Evolutionary conservation across 2,329 filamentous ascomycete genomes (phyloP).

Genomic region (Fusarium pseudograminearum): DNA sequence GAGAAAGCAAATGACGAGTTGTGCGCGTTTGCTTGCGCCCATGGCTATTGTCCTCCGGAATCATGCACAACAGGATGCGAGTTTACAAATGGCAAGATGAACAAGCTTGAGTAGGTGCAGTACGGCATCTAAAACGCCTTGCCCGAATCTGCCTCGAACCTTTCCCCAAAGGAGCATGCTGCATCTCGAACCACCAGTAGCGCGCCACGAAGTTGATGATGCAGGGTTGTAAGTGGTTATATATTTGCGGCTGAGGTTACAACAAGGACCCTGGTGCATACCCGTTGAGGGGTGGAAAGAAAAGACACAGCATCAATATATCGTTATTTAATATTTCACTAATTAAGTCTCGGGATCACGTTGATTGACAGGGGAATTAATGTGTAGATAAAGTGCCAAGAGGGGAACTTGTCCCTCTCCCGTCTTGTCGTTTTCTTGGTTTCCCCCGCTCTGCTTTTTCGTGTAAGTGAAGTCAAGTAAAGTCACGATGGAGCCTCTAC

Average conservation of each 20-base stretch:
- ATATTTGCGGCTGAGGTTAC: slow-evolving; percentile 32
- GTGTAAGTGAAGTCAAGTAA: slow-evolving; percentile 15
- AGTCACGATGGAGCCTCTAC: slow-evolving; percentile 31
- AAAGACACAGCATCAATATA: background rate
- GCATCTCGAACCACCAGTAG: slow-evolving; percentile 21
- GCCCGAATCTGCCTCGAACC: slow-evolving; percentile 13
- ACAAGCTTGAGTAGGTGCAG: background rate
- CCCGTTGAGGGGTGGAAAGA: slow-evolving; percentile 26
- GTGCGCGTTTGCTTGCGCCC: slow-evolving; percentile 26
- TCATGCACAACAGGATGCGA: slow-evolving; percentile 12
- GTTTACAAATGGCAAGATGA: background rate
- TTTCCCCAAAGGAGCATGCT: slow-evolving; percentile 13
- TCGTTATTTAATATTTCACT: slow-evolving; percentile 17
- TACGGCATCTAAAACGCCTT: slow-evolving; percentile 14
- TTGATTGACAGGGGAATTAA: slow-evolving; percentile 18
- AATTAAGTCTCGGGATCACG: background rate
- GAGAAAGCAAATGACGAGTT: slow-evolving; percentile 11
- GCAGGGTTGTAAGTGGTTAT: slow-evolving; percentile 23
- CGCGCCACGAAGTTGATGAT: slow-evolving; percentile 22
- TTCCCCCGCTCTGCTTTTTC: background rate
- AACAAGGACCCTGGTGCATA: slow-evolving; percentile 16
- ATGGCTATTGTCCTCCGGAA: slow-evolving; percentile 18
- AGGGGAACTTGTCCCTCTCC: slow-evolving; percentile 4
- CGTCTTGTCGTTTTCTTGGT: slow-evolving; percentile 32
- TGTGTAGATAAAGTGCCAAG: slow-evolving; percentile 24